Conservation (phyloP, 306 rosid genomes). For the Cucurbita ficifolia region DNA sequence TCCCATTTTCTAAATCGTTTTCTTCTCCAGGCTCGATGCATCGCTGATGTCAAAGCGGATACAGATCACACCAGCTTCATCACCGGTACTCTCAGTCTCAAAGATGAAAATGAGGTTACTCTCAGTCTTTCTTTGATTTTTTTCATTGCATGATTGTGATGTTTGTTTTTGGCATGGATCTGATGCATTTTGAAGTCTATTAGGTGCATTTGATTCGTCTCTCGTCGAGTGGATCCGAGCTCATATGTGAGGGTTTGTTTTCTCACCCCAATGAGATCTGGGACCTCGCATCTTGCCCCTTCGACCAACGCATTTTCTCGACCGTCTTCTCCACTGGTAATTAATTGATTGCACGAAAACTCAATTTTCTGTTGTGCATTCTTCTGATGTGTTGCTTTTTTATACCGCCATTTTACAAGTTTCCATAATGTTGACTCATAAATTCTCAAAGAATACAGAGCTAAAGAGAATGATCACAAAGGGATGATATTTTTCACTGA, state of each 20-base stretch:
- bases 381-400: no score
- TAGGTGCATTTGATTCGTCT: conserved; percentile 93
- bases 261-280: conserved; percentile 96
- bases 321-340: conserved; percentile 83
- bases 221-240: conserved; percentile 75
- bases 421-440: neutral
- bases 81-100: conserved; percentile 86
- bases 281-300: conserved; percentile 94
- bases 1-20: neutral
- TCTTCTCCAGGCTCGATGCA: conserved; percentile 65
- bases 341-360: neutral
- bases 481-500: no score
- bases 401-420: neutral
- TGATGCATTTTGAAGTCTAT: conserved; percentile 7
- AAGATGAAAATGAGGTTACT: conserved; percentile 92
- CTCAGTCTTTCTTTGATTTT: neutral
- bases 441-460: no score
- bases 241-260: conserved; percentile 91
- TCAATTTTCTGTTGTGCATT: neutral
- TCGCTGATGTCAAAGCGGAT: conserved; percentile 88
- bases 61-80: conserved; percentile 90
- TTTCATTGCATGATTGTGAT: neutral
- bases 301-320: conserved; percentile 91
- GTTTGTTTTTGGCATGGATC: conserved; percentile 10
- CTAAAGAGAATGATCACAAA: no score